Conservation (phyloP, 2,329 filamentous ascomycete species). For the Penicillium sp. region DNA sequence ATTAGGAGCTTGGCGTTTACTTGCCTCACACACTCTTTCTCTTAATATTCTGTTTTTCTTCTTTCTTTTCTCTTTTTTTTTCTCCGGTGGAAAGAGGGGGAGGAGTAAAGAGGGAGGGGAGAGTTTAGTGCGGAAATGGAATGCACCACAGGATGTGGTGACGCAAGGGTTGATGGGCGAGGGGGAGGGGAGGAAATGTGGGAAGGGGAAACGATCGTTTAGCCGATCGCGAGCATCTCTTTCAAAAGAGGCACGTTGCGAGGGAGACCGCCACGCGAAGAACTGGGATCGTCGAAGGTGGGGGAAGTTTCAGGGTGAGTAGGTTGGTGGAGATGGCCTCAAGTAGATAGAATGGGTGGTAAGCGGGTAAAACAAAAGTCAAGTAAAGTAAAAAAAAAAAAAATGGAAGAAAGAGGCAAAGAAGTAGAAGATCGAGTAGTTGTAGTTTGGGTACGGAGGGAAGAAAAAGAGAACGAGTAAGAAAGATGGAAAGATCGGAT, state of each 20-base stretch:
- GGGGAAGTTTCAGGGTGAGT: constrained; percentile 17
- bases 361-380: constrained; percentile 6
- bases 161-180: constrained; percentile 20
- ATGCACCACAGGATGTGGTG: constrained; percentile 11
- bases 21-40: background rate
- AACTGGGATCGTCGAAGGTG: constrained; percentile 16
- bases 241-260: constrained; percentile 10
- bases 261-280: constrained; percentile 10
- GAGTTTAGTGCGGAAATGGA: constrained; percentile 13
- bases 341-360: background rate
- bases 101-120: constrained; percentile 6
- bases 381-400: constrained; percentile 4
- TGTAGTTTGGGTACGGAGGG: background rate
- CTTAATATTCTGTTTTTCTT: background rate
- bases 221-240: constrained; percentile 27
- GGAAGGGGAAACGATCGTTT: constrained; percentile 18
- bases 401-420: background rate
- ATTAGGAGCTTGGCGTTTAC: constrained; percentile 5
- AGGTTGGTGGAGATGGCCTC: background rate
- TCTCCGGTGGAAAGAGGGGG: constrained; percentile 1
- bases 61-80: background rate
- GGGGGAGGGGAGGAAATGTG: constrained; percentile 9
- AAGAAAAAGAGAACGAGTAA: background rate
- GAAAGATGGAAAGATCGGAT: constrained; percentile 8
- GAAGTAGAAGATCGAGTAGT: too few species aligned